Base-by-base conservation (phyloP, 768 basidiomycete species). In the Rhodotorula toruloides region DNA sequence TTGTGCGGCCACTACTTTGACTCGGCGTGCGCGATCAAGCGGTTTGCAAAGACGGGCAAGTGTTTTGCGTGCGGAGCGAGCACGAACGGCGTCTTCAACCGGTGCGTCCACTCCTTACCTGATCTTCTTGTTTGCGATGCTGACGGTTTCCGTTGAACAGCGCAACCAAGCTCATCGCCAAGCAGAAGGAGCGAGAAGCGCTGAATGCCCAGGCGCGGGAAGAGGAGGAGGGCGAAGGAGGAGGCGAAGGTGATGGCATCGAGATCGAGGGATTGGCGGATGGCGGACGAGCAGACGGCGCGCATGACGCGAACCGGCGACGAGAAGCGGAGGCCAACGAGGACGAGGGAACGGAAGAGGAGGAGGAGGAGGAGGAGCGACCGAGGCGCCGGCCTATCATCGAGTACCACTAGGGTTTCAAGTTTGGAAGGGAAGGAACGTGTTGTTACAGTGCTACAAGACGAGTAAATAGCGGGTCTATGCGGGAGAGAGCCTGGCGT, bases 1-100 rank as follows among this genome's bases (percentile, higher is more conserved):
- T 87, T 90, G 58, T 99, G 96, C 78, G 90, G 89, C 7, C 96
- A 98, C 78, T 97, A 94, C 79, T 98, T 90, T 77, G 94, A 92
- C 78, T 89, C 89, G 54, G 83, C 87, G 48, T 98, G 96, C 77
- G 96, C 96, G 34, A 91, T 98, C 79, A 90, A 91, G 77, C 84
- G 96, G 56, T 98, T 87, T 74, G 85, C 87, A 44, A 94, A 87
- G 81, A 97, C 91, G 50, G 91, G 91, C 3, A 97, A 92, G 78
- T 99, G 96, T 73, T 83, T 90, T 58, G 96, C 93, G 16, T 99
- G 96, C 76, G 89, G 91, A 54, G 84, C 90, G 19, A 84, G 91
- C 1, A 98, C 96, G 0, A 89, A 87, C 22, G 96, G 94, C 4
- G 93, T 98, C 71, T 99, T 98, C 82, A 98, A 98, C 77, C 78